These are phyloP conservation scores for Setaria viridis DNA, from an alignment of 202 grass and related monocot genomes.

Conservation along the genomic window DNA sequence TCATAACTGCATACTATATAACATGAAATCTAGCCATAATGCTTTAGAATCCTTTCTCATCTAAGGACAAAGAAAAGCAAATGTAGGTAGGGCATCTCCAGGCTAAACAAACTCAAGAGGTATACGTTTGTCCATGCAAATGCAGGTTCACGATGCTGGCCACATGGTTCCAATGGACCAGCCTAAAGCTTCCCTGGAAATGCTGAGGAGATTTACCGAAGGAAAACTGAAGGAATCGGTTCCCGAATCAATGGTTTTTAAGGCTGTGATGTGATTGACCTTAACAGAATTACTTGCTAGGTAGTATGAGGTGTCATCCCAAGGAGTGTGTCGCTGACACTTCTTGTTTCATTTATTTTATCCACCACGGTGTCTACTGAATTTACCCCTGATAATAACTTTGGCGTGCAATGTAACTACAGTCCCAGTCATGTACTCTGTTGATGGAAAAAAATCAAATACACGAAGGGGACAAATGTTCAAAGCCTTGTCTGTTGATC, in stretches of 20 bases:
- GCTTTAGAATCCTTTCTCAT: constrained; percentile 2
- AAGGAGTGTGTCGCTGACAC: constrained; percentile 8
- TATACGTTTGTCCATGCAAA: constrained; percentile 30
- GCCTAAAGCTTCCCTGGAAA: constrained; percentile 80
- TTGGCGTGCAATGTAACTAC: constrained; percentile 34
- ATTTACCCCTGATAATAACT: constrained; percentile 35
- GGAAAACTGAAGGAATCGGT: constrained; percentile 62
- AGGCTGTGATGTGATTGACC: constrained; percentile 53
- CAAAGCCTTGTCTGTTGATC: neutral
- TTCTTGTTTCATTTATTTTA: constrained; percentile 7
- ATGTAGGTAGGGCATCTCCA: neutral
- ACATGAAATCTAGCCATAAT: neutral
- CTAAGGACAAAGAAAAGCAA: constrained; percentile 3
- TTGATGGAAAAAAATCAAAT: constrained; percentile 21
- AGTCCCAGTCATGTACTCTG: constrained; percentile 9
- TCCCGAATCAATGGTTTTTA: neutral
- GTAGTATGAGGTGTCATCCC: constrained; percentile 6
- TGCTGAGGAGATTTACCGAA: constrained; percentile 75
- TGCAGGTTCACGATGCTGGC: constrained; percentile 80
- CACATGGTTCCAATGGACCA: constrained; percentile 98
- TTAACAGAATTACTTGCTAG: neutral
- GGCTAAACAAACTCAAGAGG: neutral
- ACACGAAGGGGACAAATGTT: constrained; percentile 14
- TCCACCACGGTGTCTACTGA: constrained; percentile 3
- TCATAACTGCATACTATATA: neutral